Conservation (phyloP, 495 filamentous ascomycete genomes). For the Tuber microsphaerosporum region DNA sequence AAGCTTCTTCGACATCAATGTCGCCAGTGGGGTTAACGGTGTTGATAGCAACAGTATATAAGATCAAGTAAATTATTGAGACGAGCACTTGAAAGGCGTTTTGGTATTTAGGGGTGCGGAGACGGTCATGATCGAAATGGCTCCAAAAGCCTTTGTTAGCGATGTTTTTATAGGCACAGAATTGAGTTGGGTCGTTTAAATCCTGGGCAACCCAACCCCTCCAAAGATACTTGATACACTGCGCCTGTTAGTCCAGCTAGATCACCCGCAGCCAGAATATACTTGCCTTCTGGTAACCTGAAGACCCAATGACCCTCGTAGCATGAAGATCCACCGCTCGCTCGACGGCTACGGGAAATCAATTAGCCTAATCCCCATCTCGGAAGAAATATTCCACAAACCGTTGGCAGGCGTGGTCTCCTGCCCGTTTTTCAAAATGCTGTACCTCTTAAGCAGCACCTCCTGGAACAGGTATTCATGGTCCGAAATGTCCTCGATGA, state of each 20-base stretch:
- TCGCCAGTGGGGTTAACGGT: slow-evolving; percentile 64
- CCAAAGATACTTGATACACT: slow-evolving; percentile 87
- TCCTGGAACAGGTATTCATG: slow-evolving; percentile 67
- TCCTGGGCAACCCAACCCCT: slow-evolving; percentile 93
- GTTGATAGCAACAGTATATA: slow-evolving; percentile 89
- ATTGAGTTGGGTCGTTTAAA: slow-evolving; percentile 74
- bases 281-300: slow-evolving; percentile 71
- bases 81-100: slow-evolving; percentile 80
- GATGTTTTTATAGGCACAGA: slow-evolving; percentile 73
- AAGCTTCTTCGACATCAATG: slow-evolving; percentile 71
- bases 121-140: slow-evolving; percentile 87
- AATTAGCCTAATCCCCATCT: neutral
- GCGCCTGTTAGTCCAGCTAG: slow-evolving; percentile 4
- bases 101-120: slow-evolving; percentile 87
- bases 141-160: slow-evolving; percentile 64
- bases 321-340: slow-evolving; percentile 89
- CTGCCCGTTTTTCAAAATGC: slow-evolving; percentile 63
- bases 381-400: slow-evolving; percentile 5
- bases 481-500: slow-evolving; percentile 80
- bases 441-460: slow-evolving; percentile 85
- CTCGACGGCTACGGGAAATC: slow-evolving; percentile 51
- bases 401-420: slow-evolving; percentile 73
- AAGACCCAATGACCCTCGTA: slow-evolving; percentile 73
- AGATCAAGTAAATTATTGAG: slow-evolving; percentile 68
- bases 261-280: neutral